Evolutionary conservation across 768 basidiomycete species (phyloP), one percentile per base, ranked within the genome.

Genomic region (Saitozyma podzolica): DNA sequence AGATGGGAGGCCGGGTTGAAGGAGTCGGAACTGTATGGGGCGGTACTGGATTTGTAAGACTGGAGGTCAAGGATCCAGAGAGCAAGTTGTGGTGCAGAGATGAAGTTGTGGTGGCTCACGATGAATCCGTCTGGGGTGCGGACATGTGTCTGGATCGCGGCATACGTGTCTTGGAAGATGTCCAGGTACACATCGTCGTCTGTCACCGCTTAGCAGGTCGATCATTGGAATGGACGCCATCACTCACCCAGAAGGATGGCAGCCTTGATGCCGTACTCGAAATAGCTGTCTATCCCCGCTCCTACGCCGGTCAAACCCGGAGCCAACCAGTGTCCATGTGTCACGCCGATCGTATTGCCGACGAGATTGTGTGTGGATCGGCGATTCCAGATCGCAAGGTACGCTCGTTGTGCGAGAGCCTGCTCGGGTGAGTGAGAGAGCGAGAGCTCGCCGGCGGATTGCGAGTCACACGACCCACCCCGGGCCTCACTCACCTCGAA

Each of bases 241-340:
- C 41, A 55, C 71, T 63, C 54, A 69, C 77, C 66, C 5, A 78
- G 67, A 52, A 78, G 63, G 11, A 78, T 69, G 0, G 69, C 72
- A 37, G 71, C 73, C 51, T 77, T 80, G 45, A 79, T 56, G 0
- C 68, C 80, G 43, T 78, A 82, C 65, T 99, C 96, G 74, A 89
- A 93, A 77, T 95, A 96, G 3, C 90, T 92, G 77, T 98, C 96
- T 49, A 96, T 87, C 0, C 96, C 96, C 7, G 96, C 96, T 29
- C 95, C 95, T 40, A 94, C 89, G 1, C 89, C 85, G 37, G 87
- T 87, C 8, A 88, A 80, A 65, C 91, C 88, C 16, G 92, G 91
- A 53, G 82, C 79, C 13, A 84, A 85, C 92, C 92, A 96, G 42
- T 81, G 77, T 60, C 93, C 92, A 40, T 85, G 88, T 79, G 85